Base-by-base conservation (phyloP, 371 early-diverging fungal species). In the Apophysomyces elegans region DNA sequence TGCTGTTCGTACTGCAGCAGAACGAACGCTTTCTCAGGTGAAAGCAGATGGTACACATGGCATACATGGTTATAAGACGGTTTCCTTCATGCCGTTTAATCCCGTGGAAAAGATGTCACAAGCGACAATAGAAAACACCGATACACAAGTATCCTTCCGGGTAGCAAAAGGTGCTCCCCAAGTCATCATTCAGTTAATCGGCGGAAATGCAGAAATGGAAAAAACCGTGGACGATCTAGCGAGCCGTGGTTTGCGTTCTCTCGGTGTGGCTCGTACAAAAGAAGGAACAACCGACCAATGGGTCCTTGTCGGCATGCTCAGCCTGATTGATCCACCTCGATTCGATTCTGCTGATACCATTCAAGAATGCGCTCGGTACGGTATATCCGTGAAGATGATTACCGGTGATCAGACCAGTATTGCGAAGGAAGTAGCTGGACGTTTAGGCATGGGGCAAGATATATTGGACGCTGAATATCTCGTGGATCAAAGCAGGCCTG, bases 101-200 rank as follows among this genome's bases (percentile, higher is more conserved):
- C 95, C 97, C 2, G 84, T 83, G 9, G 90, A 93, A 65, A 97
- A 96, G 76, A 87, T 93, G 80, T 94, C 96, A 43, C 92, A 92
- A 78, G 95, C 96, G 47, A 93, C 91, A 5, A 90, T 96, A 43
- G 62, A 86, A 90, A 67, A 76, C 82, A 47, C 73, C 84, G 21
- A 90, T 84, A 35, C 86, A 81, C 57, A 85, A 84, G 60, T 18
- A 8, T 75, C 81, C 36, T 96, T 94, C 83, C 84, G 90, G 68
- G 92, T 91, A 37, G 94, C 95, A 69, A 97, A 97, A 84, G 97
- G 97, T 66, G 96, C 97, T 26, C 97, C 97, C 14, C 96, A 95
- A 74, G 96, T 95, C 26, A 93, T 96, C 60, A 83, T 93, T 62
- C 78, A 84, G 62, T 86, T 96, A 45, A 90, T 88, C 12, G 93